Evolutionary conservation across 371 early-diverging fungal species (phyloP).

Genomic region (Sporodiniella umbellata): DNA sequence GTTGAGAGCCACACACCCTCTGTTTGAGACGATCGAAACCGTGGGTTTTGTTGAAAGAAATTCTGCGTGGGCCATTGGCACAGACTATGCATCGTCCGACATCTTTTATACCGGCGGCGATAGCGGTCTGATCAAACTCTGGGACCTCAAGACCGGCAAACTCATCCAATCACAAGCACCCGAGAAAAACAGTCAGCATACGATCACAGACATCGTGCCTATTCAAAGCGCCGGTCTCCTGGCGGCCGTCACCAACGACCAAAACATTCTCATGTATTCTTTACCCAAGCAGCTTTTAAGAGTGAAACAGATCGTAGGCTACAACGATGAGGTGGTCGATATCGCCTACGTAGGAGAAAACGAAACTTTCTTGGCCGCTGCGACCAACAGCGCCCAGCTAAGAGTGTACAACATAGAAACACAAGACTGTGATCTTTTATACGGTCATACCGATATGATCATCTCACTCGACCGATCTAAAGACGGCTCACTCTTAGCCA

Average conservation of each 20-base stretch:
- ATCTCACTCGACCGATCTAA: conserved; percentile 69
- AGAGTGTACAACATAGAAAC: conserved; percentile 79
- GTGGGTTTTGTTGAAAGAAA: conserved; percentile 62
- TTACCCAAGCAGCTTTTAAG: conserved; percentile 50
- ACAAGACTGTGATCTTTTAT: conserved; percentile 80
- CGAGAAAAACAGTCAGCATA: conserved; percentile 63
- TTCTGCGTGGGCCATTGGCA: conserved; percentile 26
- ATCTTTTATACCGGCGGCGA: conserved; percentile 87
- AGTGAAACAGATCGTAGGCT: conserved; percentile 86
- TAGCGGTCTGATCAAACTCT: conserved; percentile 67
- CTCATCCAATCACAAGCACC: conserved; percentile 55
- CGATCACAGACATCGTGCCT: conserved; percentile 69
- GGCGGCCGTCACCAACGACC: conserved; percentile 82
- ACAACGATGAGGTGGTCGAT: conserved; percentile 94
- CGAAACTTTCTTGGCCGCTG: conserved; percentile 78
- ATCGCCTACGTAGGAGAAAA: conserved; percentile 71
- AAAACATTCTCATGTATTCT: conserved; percentile 82
- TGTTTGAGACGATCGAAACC: conserved; percentile 77
- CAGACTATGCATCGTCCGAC: conserved; percentile 39
- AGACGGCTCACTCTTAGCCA: conserved; percentile 68
- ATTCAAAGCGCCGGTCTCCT: conserved; percentile 53
- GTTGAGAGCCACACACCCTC: conserved; percentile 81
- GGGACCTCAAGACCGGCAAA: conserved; percentile 68
- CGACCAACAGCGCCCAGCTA: conserved; percentile 89
- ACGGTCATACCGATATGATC: conserved; percentile 88